Evolutionary conservation across 2,329 filamentous ascomycete species (phyloP), one percentile per base, ranked within the genome.

Genomic region (Talaromyces sp.): DNA sequence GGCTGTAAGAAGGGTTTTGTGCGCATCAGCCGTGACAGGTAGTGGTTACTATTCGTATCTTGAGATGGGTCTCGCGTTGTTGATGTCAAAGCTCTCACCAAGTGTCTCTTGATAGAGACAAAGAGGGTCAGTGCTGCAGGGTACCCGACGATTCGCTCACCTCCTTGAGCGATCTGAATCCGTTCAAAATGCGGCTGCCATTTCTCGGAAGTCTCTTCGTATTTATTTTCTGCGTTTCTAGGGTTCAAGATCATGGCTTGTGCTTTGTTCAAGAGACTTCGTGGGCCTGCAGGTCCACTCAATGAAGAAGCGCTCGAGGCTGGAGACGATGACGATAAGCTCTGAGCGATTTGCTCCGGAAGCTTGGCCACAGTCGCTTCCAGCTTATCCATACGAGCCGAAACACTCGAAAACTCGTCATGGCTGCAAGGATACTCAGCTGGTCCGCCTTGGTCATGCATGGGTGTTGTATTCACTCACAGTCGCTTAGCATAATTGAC

Each of bases 401-500:
- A 31, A n/a, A 60, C 46, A 9, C 40, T 60, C 23, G 58, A 60
- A 31, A 60, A 60, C 25, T 60, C 58, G 46, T 60, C 46, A 12
- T 54, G 58, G 14, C 58, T 60, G 21, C n/a, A 31, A 14, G 23
- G 18, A 52, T 21, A 28, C 31, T 60, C 25, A 60, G 35, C 21
- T 33, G 14, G n/a, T 3, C n/a, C 6, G 25, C 48, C 28, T 33
- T 52, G 25, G 11, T 52, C 18, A 21, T 35, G 16, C n/a, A 52
- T n/a, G 16, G 28, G 8, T 18, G 8, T 8, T 18, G 28, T 50
- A 8, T 21, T 12, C 18, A 60, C 44, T 40, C 37, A 48, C 58
- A 60, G 46, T 50, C 44, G 58, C 33, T 60, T 60, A 18, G 58
- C 44, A 48, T 60, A 48, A 37, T 60, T 60, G 28, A 60, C 58